Evolutionary conservation across 768 basidiomycete species (phyloP), one percentile per base, ranked within the genome.

Genomic region (Mycena galericulata): DNA sequence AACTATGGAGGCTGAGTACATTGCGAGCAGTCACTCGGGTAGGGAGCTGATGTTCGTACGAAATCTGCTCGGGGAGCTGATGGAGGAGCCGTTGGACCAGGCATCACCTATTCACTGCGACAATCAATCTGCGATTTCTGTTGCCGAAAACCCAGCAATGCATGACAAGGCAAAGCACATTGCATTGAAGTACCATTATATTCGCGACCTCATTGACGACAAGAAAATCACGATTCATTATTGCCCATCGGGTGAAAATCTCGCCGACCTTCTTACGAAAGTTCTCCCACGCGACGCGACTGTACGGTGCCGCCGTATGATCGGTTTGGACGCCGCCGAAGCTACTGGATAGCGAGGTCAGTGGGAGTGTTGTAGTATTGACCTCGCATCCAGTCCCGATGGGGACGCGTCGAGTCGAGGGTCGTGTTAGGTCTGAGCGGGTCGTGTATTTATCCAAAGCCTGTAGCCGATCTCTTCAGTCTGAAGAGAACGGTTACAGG

Each of bases 291-390:
- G 47, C 24, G 47, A 49, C 47, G 17, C 47, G 11, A 49, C 47
- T 24, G 8, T 17, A 4, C 47, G 47, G 27, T 17, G 5, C 17
- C 47, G 47, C 47, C 47, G 47, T 8, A 49, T 49, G 47, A 49
- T 49, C n/a, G 47, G 47, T 4, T 22, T 49, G 47, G 47, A 49
- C 41, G 4, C 17, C 17, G 5, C 41, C 14, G 34, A n/a, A n/a
- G n/a, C n/a, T n/a, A n/a, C 47, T 49, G 47, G 47, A 49, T 49
- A 49, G 47, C 47, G 47, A 6, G 47, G 47, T 49, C 47, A 49
- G 47, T 4, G 24, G 47, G 47, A 49, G 47, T 49, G 47, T 49
- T 49, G 47, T 24, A 49, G 27, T 49, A 26, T 15, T 26, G 22
- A 49, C 47, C 47, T 27, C 47, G 47, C 24, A 24, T 49, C 27